phyloP scores from a whole-genome alignment of 257 asterid species.

The Haberlea rhodopensis region DNA sequence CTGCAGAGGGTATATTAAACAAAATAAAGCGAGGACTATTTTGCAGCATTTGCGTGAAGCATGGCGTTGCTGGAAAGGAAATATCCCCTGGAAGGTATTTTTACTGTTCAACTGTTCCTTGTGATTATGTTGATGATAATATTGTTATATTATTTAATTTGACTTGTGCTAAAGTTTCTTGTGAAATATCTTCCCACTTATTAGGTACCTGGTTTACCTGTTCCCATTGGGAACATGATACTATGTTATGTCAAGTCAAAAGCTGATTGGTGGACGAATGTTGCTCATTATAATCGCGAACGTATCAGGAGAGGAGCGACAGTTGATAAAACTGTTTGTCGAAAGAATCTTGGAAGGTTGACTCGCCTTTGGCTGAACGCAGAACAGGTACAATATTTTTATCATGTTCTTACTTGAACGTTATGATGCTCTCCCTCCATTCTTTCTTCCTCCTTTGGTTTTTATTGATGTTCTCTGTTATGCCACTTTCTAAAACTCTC shows the following conservation, averaged over 20 bases:
- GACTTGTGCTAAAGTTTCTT: slow-evolving; percentile 12
- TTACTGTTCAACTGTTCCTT: neutral
- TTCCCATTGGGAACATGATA: slow-evolving; percentile 98
- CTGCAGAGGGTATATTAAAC: slow-evolving; percentile 96
- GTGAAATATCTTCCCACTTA: slow-evolving; percentile 15
- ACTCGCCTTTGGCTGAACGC: slow-evolving; percentile 99
- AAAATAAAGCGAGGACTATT: slow-evolving; percentile 93
- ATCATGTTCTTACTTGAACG: neutral
- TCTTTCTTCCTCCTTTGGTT: neutral
- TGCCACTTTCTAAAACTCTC: neutral
- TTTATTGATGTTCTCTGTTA: slow-evolving; percentile 2
- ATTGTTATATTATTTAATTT: neutral
- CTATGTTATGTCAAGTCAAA: slow-evolving; percentile 98
- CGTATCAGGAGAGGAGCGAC: slow-evolving; percentile 99
- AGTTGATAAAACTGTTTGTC: slow-evolving; percentile 98
- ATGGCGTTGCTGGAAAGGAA: slow-evolving; percentile 99
- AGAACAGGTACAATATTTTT: slow-evolving; percentile 59
- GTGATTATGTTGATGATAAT: slow-evolving; percentile 3
- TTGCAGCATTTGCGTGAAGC: slow-evolving; percentile 99
- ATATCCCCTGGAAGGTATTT: slow-evolving; percentile 94
- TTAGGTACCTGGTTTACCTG: slow-evolving; percentile 95
- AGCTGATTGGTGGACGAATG: slow-evolving; percentile 99
- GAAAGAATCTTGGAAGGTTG: slow-evolving; percentile 98
- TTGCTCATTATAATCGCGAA: slow-evolving; percentile 96
- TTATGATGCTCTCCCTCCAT: neutral